phyloP scores from a whole-genome alignment of 306 rosid genomes.

The Parietaria judaica region DNA sequence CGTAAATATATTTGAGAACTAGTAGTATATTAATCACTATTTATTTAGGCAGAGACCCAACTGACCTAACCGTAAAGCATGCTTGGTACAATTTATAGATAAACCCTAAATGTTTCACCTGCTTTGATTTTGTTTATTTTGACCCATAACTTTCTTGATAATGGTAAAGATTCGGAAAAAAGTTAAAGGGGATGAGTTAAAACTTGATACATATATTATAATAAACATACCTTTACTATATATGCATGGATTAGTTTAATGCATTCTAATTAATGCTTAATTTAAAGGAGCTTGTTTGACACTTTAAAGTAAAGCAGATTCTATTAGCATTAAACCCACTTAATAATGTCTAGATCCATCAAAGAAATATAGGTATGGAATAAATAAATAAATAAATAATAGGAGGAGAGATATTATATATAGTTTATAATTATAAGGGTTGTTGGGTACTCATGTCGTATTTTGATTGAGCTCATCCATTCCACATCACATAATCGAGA shows the following conservation, averaged over 20 bases:
- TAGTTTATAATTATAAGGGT: conserved; percentile 11
- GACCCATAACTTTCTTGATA: conserved; percentile 2
- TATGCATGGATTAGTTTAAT: not conserved
- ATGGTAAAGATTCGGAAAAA: conserved; percentile 2
- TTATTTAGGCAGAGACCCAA: too few relatives aligned
- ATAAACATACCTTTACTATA: not conserved
- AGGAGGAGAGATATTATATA: not conserved
- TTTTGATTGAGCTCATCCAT: conserved; percentile 8
- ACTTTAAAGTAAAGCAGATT: conserved; percentile 30
- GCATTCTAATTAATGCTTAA: conserved; percentile 18
- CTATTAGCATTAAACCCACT: not conserved
- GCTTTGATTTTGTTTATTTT: not conserved
- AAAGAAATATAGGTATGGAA: not conserved
- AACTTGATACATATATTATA: too few relatives aligned
- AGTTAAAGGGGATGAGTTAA: too few relatives aligned
- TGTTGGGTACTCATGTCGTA: conserved; percentile 13
- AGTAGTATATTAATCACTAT: too few relatives aligned
- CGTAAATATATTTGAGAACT: too few relatives aligned
- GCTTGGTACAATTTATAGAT: not conserved
- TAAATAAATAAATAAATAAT: conserved; percentile 1
- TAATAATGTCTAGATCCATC: not conserved
- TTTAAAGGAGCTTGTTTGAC: conserved; percentile 9
- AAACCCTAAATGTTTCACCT: not conserved
- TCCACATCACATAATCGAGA: not conserved
- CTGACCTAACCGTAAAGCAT: too few relatives aligned